These are phyloP conservation scores for Phaeosphaeria sp. DNA, from an alignment of 2,329 filamentous ascomycete genomes.

Conservation along the genomic window DNA sequence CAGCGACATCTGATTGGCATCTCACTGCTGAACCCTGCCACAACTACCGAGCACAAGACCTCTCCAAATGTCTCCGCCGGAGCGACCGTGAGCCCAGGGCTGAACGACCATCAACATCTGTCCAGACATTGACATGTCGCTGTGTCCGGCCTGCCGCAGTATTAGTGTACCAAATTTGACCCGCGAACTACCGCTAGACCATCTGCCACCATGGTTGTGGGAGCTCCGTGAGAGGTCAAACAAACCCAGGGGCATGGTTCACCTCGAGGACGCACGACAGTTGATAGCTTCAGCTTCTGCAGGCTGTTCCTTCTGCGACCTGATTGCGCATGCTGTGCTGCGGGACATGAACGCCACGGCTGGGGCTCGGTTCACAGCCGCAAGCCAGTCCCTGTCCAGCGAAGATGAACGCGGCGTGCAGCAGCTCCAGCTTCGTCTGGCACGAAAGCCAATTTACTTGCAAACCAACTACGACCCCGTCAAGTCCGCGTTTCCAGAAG, in stretches of 20 bases:
- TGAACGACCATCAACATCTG: not conserved
- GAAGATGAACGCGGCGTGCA: constrained; percentile 10
- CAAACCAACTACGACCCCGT: constrained; percentile 22
- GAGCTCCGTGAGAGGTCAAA: constrained; percentile 16
- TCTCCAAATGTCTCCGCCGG: constrained; percentile 8
- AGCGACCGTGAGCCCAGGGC: constrained; percentile 9
- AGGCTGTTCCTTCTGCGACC: constrained; percentile 23
- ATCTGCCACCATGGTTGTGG: constrained; percentile 25
- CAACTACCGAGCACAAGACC: constrained; percentile 17
- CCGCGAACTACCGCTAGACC: constrained; percentile 11
- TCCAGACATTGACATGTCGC: constrained; percentile 16
- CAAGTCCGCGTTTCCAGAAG: constrained; percentile 20
- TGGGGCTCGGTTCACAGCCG: not conserved
- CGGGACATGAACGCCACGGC: constrained; percentile 12
- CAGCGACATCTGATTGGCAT: constrained; percentile 21
- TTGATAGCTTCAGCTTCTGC: constrained; percentile 18
- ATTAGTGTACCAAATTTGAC: constrained; percentile 18
- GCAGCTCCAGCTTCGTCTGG: constrained; percentile 13
- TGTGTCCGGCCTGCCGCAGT: constrained; percentile 22
- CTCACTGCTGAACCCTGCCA: no score
- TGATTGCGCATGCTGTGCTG: constrained; percentile 23
- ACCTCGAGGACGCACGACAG: constrained; percentile 22
- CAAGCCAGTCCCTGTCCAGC: constrained; percentile 1
- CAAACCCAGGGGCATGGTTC: constrained; percentile 20
- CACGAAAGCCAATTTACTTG: constrained; percentile 22